Evolutionary conservation across 2,329 filamentous ascomycete species (phyloP).

Genomic region (Colletotrichum abscissum): DNA sequence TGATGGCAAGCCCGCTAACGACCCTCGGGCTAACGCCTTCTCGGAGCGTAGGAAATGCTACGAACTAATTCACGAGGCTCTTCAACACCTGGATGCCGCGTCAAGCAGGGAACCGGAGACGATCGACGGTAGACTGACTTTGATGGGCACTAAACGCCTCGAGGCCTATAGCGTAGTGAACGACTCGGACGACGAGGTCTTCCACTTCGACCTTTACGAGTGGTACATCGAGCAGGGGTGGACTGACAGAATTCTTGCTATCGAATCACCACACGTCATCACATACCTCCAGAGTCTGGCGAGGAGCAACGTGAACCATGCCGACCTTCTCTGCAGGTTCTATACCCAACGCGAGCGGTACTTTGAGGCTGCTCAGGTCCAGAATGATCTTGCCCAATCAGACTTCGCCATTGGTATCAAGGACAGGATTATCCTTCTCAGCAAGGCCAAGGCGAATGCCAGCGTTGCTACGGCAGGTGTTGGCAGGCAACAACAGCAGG

Average conservation of each 20-base stretch:
- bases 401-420: conserved; percentile 83
- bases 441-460: conserved; percentile 90
- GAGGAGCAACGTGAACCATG: conserved; percentile 77
- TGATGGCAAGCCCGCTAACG: conserved; percentile 79
- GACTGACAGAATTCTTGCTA: conserved; percentile 86
- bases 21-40: conserved; percentile 76
- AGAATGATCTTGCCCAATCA: conserved; percentile 86
- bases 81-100: conserved; percentile 80
- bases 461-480: conserved; percentile 84
- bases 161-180: conserved; percentile 95
- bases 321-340: conserved; percentile 93
- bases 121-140: conserved; percentile 81
- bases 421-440: conserved; percentile 88
- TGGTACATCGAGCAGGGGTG: conserved; percentile 93
- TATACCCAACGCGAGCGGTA: conserved; percentile 87
- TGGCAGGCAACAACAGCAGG: conserved; percentile 83
- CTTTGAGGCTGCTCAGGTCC: conserved; percentile 88
- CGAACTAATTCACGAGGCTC: conserved; percentile 84
- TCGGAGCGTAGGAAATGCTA: conserved; percentile 83
- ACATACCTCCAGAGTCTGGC: conserved; percentile 86
- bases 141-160: conserved; percentile 80
- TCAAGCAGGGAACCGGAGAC: conserved; percentile 76
- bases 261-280: conserved; percentile 86
- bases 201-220: conserved; percentile 96
- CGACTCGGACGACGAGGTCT: conserved; percentile 88